These are phyloP conservation scores for Arachis monticola DNA, from an alignment of 331 rosid genomes.

Conservation along the genomic window DNA sequence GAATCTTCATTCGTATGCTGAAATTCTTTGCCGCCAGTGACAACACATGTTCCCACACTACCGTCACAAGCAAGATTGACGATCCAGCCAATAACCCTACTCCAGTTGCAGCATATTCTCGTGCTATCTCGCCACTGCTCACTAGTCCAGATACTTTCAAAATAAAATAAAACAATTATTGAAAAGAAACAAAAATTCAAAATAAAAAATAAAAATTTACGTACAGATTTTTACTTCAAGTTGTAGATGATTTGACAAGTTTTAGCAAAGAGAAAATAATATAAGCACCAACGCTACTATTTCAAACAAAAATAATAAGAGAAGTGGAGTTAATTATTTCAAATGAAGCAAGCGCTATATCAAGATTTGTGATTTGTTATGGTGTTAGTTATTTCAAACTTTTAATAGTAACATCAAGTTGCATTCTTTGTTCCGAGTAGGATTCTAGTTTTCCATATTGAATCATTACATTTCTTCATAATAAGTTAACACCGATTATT, in stretches of 20 bases:
- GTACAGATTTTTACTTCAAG: too few relatives aligned
- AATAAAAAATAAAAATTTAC: too few relatives aligned
- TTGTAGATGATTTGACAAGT: neutral
- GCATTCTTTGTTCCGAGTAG: neutral
- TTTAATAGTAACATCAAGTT: too few relatives aligned
- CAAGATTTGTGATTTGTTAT: neutral
- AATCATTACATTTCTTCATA: neutral
- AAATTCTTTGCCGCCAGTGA: slow-evolving; percentile 39
- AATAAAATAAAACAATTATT: neutral
- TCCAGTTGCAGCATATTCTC: slow-evolving; percentile 53
- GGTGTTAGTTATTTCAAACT: neutral
- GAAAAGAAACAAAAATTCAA: neutral
- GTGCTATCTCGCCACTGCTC: slow-evolving; percentile 47
- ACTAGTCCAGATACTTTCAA: slow-evolving; percentile 43
- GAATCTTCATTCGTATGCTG: neutral
- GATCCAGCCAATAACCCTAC: slow-evolving; percentile 66
- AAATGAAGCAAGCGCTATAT: neutral
- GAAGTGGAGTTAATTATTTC: too few relatives aligned
- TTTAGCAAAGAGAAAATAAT: neutral
- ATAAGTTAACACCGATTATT: neutral
- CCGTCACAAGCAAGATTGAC: slow-evolving; percentile 52
- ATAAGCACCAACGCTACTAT: neutral
- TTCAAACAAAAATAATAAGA: neutral
- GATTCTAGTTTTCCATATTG: neutral
- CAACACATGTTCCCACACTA: slow-evolving; percentile 53